Percentiles rank a stretch among this genome's conserved stretches.
Conservation (phyloP, 1,139 yeast species). For the Magnusiomyces fungicola region DNA sequence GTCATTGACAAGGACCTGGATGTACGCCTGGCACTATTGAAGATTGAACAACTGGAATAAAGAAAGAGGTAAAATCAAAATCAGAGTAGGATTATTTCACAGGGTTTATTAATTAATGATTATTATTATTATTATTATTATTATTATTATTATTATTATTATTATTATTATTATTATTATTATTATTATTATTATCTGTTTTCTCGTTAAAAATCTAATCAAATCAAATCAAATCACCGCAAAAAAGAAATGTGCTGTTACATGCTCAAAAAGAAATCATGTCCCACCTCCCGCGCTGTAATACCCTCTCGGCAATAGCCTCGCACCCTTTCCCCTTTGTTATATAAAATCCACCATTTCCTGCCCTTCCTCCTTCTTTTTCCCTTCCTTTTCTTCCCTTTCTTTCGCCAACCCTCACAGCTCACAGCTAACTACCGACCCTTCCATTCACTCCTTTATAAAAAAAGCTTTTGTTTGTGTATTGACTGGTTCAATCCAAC, state of each 20-base stretch:
- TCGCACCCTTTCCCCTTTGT: slow-evolving; percentile 8
- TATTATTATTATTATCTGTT: not conserved
- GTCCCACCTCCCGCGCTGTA: no score
- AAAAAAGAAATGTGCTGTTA: no score
- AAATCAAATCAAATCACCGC: not conserved
- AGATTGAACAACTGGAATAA: not conserved
- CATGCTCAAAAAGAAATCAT: no score
- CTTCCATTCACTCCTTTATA: no score
- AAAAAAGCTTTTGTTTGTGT: no score
- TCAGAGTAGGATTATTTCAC: not conserved
- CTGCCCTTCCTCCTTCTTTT: slow-evolving; percentile 7
- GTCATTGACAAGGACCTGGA: not conserved
- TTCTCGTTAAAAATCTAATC: not conserved
- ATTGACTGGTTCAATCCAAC: not conserved
- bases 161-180: not conserved
- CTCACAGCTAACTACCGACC: no score
- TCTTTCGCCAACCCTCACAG: no score
- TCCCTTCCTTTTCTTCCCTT: slow-evolving; percentile 3
- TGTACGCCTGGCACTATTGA: not conserved
- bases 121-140: not conserved
- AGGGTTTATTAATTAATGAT: not conserved
- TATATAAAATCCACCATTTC: slow-evolving; percentile 6
- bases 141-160: not conserved
- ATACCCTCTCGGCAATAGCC: no score
- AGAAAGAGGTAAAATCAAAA: not conserved